Evolutionary conservation across 768 basidiomycete genomes (phyloP).

Genomic region (Termitomyces heimii): DNA sequence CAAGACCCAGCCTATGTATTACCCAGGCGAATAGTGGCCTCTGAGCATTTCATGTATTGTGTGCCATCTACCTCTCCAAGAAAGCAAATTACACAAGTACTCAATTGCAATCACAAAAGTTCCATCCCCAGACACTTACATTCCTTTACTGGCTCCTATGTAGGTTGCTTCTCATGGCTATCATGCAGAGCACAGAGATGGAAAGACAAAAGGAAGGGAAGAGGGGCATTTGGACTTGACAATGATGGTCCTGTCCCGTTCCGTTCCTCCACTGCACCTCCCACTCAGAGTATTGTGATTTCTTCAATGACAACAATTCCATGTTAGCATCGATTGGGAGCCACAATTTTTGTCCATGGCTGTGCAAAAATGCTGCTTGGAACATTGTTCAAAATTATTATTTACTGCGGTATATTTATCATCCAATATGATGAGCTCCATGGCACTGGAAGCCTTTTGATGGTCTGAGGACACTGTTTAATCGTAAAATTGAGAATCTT

Average conservation of each 20-base stretch:
- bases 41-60: constrained; percentile 16
- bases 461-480: too few species aligned
- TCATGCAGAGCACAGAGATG: constrained; percentile 14
- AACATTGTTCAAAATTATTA: not conserved
- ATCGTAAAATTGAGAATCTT: too few species aligned
- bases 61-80: constrained; percentile 14
- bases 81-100: constrained; percentile 13
- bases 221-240: not conserved
- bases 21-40: constrained; percentile 13
- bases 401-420: not conserved
- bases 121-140: constrained; percentile 1
- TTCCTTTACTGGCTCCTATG: constrained; percentile 18
- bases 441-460: too few species aligned
- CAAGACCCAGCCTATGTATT: constrained; percentile 15
- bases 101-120: constrained; percentile 4
- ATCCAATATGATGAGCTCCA: too few species aligned
- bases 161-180: constrained; percentile 17
- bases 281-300: constrained; percentile 20
- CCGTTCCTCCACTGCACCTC: constrained; percentile 17
- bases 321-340: not conserved
- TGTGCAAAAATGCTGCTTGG: not conserved
- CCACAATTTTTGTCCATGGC: not conserved
- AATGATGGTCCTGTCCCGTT: constrained; percentile 7
- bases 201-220: not conserved
- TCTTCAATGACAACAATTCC: constrained; percentile 2